Conservation (phyloP, 768 basidiomycete genomes). For the Candolleomyces efflorescens region DNA sequence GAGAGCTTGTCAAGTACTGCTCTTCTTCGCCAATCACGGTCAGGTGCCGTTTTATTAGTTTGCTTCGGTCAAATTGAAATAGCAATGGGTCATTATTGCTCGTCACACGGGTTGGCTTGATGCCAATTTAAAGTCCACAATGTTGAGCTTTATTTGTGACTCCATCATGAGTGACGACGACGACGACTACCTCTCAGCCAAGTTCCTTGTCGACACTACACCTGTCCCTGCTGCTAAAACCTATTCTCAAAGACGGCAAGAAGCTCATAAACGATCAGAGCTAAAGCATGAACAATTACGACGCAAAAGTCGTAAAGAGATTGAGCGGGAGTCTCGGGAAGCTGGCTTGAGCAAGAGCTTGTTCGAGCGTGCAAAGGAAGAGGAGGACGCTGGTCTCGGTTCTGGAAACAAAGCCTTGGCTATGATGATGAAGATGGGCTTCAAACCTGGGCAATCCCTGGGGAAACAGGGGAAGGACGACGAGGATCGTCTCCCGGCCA, state of each 20-base stretch:
- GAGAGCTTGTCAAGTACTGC: conserved; percentile 15
- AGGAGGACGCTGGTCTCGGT: conserved; percentile 46
- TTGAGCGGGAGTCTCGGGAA: conserved; percentile 69
- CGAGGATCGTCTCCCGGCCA: conserved; percentile 8
- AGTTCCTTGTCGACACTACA: conserved; percentile 56
- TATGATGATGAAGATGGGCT: conserved; percentile 96
- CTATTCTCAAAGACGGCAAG: conserved; percentile 68
- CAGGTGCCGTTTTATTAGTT: conserved; percentile 34
- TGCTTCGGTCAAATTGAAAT: conserved; percentile 17
- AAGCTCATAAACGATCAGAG: conserved; percentile 52
- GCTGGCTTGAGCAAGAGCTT: conserved; percentile 78
- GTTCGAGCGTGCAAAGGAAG: conserved; percentile 72
- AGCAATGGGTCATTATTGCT: conserved; percentile 23
- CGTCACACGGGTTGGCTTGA: background rate
- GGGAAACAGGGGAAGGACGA: conserved; percentile 38
- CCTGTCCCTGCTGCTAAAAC: conserved; percentile 46
- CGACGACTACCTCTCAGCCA: conserved; percentile 87
- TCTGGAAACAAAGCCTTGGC: conserved; percentile 71
- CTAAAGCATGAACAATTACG: conserved; percentile 66
- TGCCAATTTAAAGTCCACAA: conserved; percentile 6
- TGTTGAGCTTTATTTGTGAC: conserved; percentile 16
- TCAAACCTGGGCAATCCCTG: conserved; percentile 77
- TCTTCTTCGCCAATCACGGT: conserved; percentile 22
- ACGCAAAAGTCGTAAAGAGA: conserved; percentile 60
- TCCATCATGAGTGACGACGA: conserved; percentile 70